Evolutionary conservation across 176 grass and related monocot genomes (phyloP), one percentile per base, ranked within the genome.

Genomic region (Triticum urartu): DNA sequence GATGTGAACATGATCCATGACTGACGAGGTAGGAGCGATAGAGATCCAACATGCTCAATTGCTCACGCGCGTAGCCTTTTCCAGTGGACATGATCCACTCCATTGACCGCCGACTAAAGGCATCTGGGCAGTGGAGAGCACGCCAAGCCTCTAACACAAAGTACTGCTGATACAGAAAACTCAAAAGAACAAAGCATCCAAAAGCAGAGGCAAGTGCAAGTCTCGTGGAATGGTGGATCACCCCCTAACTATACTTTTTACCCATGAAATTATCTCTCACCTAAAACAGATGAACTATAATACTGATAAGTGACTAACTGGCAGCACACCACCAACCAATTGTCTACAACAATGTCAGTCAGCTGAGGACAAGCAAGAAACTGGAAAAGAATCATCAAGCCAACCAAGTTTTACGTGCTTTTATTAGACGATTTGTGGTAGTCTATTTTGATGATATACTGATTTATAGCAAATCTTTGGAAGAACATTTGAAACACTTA

Each of bases 371-470:
- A 66, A 30, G 45, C 9, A 21, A 26, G 30, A 40, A 43, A 85
- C 33, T 77, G 60, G 62, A 67, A 76, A 61, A 33, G 61, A 77
- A 86, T 68, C 71, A 93, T 47, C 72, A 88, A 84, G 34, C 85
- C 81, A 81, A 89, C 48, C 45, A 32, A 18, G 73, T 54, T n/a
- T n/a, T n/a, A n/a, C n/a, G n/a, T n/a, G n/a, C n/a, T n/a, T n/a
- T n/a, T n/a, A n/a, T n/a, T n/a, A n/a, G n/a, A n/a, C n/a, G n/a
- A n/a, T n/a, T n/a, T n/a, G n/a, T n/a, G n/a, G n/a, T n/a, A n/a
- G n/a, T n/a, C n/a, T n/a, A n/a, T n/a, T n/a, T n/a, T n/a, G n/a
- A n/a, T n/a, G n/a, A n/a, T n/a, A n/a, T n/a, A n/a, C n/a, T n/a
- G n/a, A n/a, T n/a, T n/a, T n/a, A n/a, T n/a, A n/a, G n/a, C n/a